Evolutionary conservation across 2,329 filamentous ascomycete species (phyloP).

Genomic region (Neurospora crassa): DNA sequence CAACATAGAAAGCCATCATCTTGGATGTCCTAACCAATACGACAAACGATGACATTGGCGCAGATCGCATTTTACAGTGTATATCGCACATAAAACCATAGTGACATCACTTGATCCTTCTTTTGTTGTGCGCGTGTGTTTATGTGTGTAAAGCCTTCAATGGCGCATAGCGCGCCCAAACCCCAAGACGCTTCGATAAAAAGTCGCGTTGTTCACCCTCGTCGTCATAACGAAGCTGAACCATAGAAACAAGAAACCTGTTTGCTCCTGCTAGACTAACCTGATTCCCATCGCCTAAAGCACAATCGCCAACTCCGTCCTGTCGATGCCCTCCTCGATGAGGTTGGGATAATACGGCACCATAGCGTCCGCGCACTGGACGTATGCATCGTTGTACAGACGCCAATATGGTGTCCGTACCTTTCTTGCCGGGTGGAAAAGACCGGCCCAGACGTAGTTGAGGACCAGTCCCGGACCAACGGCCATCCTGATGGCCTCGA

Average conservation of each 20-base stretch:
- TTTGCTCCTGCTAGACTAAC: background rate
- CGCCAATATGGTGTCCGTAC: conserved; percentile 93
- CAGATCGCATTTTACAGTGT: background rate
- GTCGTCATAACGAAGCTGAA: background rate
- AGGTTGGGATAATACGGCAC: conserved; percentile 91
- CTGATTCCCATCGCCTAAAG: conserved; percentile 39
- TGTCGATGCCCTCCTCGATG: conserved; percentile 67
- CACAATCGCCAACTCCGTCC: conserved; percentile 75
- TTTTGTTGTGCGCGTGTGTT: background rate
- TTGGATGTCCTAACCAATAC: background rate
- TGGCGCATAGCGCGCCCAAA: background rate
- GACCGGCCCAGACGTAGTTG: conserved; percentile 96
- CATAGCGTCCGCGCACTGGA: conserved; percentile 87
- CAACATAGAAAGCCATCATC: background rate
- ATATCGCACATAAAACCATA: background rate
- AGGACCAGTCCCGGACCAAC: conserved; percentile 86
- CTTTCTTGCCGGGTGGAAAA: conserved; percentile 95
- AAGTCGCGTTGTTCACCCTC: background rate
- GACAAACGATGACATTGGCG: background rate
- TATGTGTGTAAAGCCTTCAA: background rate
- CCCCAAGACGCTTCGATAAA: background rate
- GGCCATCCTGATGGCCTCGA: conserved; percentile 89
- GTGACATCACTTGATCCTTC: background rate
- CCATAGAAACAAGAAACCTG: background rate
- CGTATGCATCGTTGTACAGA: conserved; percentile 94